Conservation (phyloP, 768 basidiomycete genomes). For the Pulveroboletus sp. region DNA sequence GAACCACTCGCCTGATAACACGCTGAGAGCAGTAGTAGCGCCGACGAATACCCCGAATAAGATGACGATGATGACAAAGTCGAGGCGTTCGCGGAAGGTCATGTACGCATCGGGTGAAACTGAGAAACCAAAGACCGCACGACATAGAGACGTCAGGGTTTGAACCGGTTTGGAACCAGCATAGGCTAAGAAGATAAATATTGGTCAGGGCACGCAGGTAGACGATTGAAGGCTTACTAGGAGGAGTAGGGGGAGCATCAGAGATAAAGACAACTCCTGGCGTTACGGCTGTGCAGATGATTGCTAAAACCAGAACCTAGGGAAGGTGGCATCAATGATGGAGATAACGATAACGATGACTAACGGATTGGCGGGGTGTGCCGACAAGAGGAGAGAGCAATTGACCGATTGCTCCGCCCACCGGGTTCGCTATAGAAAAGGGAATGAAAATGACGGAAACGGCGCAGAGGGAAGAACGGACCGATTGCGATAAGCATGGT, state of each 20-base stretch:
- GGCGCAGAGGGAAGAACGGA: slow-evolving; percentile 12
- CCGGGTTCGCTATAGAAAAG: slow-evolving; percentile 53
- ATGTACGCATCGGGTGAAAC: slow-evolving; percentile 48
- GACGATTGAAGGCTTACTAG: slow-evolving; percentile 46
- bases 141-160: slow-evolving; percentile 49
- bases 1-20: slow-evolving; percentile 65
- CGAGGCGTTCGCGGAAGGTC: slow-evolving; percentile 61
- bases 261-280: slow-evolving; percentile 60
- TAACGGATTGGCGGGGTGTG: slow-evolving; percentile 54
- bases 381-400: slow-evolving; percentile 63
- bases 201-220: not conserved
- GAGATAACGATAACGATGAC: slow-evolving; percentile 15
- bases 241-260: slow-evolving; percentile 67
- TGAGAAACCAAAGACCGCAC: slow-evolving; percentile 47
- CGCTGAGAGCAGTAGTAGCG: slow-evolving; percentile 59
- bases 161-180: slow-evolving; percentile 60
- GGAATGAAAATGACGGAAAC: not conserved
- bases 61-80: slow-evolving; percentile 57
- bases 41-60: slow-evolving; percentile 66
- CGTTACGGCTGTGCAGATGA: slow-evolving; percentile 59
- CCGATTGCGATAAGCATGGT: slow-evolving; percentile 57
- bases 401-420: slow-evolving; percentile 72
- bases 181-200: slow-evolving; percentile 44
- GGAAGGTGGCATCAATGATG: not conserved
- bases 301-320: slow-evolving; percentile 67